These are phyloP conservation scores for Glaciozyma martinii DNA, from an alignment of 768 basidiomycete species.

Conservation along the genomic window DNA sequence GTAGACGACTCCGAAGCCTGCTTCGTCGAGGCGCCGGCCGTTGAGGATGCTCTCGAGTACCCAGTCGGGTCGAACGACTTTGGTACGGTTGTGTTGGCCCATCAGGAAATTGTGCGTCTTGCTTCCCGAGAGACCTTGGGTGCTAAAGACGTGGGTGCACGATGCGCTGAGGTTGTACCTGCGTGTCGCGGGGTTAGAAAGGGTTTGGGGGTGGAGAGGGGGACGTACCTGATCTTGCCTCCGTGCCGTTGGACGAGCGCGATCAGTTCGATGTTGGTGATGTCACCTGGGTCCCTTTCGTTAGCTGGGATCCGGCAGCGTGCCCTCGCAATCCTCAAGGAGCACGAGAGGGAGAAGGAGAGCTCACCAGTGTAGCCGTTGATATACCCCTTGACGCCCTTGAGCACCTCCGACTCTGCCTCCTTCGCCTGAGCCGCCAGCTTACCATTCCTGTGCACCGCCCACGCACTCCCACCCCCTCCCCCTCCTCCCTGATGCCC, in stretches of 20 bases:
- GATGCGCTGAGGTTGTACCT: constrained; percentile 55
- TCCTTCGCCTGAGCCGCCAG: constrained; percentile 46
- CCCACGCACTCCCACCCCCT: constrained; percentile 35
- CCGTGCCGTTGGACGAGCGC: constrained; percentile 58
- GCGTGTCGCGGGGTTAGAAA: background rate
- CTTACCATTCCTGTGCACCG: constrained; percentile 42
- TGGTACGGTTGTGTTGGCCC: constrained; percentile 46
- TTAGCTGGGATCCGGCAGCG: constrained; percentile 40
- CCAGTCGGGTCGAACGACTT: constrained; percentile 51
- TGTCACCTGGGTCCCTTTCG: constrained; percentile 44
- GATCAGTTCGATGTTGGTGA: constrained; percentile 74
- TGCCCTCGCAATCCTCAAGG: too few species aligned
- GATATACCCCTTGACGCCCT: constrained; percentile 36
- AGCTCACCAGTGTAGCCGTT: constrained; percentile 46
- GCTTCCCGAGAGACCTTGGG: constrained; percentile 58
- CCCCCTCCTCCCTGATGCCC: constrained; percentile 61
- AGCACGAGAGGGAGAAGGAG: background rate
- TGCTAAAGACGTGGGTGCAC: constrained; percentile 66
- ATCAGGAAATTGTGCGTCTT: constrained; percentile 62
- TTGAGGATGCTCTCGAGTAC: constrained; percentile 51
- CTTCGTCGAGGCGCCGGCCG: constrained; percentile 56
- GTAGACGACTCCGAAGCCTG: constrained; percentile 43
- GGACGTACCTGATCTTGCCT: constrained; percentile 54
- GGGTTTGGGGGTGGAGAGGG: background rate
- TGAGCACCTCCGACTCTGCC: constrained; percentile 35